Evolutionary conservation across 495 filamentous ascomycete genomes (phyloP), one percentile per base, ranked within the genome.

Genomic region (Tuber umbilicatum): DNA sequence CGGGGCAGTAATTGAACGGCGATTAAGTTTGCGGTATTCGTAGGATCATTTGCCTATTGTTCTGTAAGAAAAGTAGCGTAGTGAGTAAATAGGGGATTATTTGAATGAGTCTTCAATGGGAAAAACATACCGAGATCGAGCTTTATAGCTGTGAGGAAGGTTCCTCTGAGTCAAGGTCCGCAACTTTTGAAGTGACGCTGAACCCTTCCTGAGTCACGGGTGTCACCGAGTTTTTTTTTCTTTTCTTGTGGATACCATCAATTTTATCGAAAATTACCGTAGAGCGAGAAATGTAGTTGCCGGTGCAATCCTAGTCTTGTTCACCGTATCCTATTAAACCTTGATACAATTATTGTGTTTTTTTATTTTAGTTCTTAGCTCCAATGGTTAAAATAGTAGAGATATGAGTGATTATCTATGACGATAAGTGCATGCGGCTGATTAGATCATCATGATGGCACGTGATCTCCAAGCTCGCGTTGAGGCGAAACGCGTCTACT

Each of bases 401-500:
- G 39, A 40, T 39, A 70, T 78, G 77, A 74, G 77, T 78, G 75
- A 79, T 78, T 12, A 70, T 40, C 64, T 72, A 69, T 79, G 75
- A 79, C 12, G 75, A 69, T 72, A 74, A 71, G 75, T 74, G 41
- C 43, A 43, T 45, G 27, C 2, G 6, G n/a, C 0, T 17, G 55
- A 35, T 64, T 64, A 64, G 27, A 64, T 64, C 55, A 64, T 35
- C 55, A 6, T 64, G 27, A 0, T 64, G 27, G 0, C 55, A 64
- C 55, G 55, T 64, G 55, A 64, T 64, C 27, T 35, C 27, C 5
- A n/a, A 64, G 27, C 31, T 64, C 55, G 27, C 27, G 55, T 64
- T 35, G 55, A 19, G 3, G 31, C 14, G 50, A 14, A 17, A 35
- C 55, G 55, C 55, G 55, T 64, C 55, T 31, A 16, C 55, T 64